Evolutionary conservation across 768 basidiomycete genomes (phyloP), one percentile per base, ranked within the genome.

Genomic region (Lactarius vividus): DNA sequence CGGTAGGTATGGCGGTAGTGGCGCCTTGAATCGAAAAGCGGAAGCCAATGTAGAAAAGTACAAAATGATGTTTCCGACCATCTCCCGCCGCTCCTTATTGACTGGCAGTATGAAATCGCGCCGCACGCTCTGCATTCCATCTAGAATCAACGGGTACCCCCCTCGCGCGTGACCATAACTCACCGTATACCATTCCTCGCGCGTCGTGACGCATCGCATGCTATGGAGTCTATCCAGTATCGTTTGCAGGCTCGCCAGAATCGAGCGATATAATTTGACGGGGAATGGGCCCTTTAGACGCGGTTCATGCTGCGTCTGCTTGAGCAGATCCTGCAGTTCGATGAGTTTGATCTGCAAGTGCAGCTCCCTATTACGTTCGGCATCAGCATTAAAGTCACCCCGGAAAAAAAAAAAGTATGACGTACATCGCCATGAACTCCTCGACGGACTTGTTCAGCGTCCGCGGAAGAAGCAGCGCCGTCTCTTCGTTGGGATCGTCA

Each of bases 261-360:
- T 86, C 8, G 88, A 86, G 15, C 92, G 88, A 72, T 98, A 99
- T 10, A 95, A 78, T 57, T 84, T 77, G 18, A 92, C 85, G 2
- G 96, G 96, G 77, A 98, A 98, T 0, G 96, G 94, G 0, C 97
- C 97, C 74, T 98, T 99, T 64, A 98, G 75, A 35, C 97, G 88
- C 7, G 96, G 96, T 72, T 99, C 97, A 72, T 96, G 89, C 68
- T 89, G 88, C 0, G 97, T 90, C 72, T 98, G 92, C 11, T 86
- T 85, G 52, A 99, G 80, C n/a, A 98, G 77, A 1, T 83, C 87
- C 71, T 94, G 89, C 10, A 98, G 79, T 73, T 92, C 86, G 46
- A 96, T 91, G 53, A 99, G 78, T 73, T 94, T 90, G 72, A 92
- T 88, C 72, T 98, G 97, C 13, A 98, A 80, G 74, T 97, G 94